phyloP scores from a whole-genome alignment of 2,329 filamentous ascomycete genomes.

The Colletotrichum eremochloae region DNA sequence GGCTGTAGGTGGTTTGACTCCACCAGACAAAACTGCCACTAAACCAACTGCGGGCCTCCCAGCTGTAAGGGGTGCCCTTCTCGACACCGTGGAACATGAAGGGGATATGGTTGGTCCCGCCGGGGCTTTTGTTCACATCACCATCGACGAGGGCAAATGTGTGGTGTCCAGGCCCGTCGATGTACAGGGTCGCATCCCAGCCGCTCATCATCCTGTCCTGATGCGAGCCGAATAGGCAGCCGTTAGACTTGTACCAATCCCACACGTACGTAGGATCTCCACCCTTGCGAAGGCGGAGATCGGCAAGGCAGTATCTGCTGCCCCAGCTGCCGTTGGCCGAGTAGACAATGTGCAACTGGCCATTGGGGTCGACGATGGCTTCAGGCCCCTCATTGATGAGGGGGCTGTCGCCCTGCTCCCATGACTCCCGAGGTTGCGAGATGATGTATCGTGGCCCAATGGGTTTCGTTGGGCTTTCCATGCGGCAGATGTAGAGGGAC shows the following conservation, averaged over 20 bases:
- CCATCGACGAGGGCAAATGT: conserved; percentile 45
- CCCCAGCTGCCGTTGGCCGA: conserved; percentile 48
- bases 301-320: conserved; percentile 45
- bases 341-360: conserved; percentile 47
- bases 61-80: conserved; percentile 44
- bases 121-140: conserved; percentile 40
- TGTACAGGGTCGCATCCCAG: conserved; percentile 44
- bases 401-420: conserved; percentile 43
- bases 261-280: conserved; percentile 46
- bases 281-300: conserved; percentile 45
- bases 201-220: conserved; percentile 46
- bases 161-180: conserved; percentile 47
- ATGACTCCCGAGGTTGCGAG: conserved; percentile 46
- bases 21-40: conserved; percentile 45
- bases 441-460: conserved; percentile 44
- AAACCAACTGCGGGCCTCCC: conserved; percentile 44
- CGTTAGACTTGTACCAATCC: conserved; percentile 49
- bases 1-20: conserved; percentile 41
- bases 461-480: conserved; percentile 43
- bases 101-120: conserved; percentile 37
- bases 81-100: conserved; percentile 45
- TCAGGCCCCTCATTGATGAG: conserved; percentile 46
- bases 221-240: conserved; percentile 46
- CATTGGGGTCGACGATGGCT: conserved; percentile 45
- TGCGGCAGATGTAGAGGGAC: conserved; percentile 46